Base-by-base conservation (phyloP, 208 protist species). In the Wallacemonas sp. region DNA sequence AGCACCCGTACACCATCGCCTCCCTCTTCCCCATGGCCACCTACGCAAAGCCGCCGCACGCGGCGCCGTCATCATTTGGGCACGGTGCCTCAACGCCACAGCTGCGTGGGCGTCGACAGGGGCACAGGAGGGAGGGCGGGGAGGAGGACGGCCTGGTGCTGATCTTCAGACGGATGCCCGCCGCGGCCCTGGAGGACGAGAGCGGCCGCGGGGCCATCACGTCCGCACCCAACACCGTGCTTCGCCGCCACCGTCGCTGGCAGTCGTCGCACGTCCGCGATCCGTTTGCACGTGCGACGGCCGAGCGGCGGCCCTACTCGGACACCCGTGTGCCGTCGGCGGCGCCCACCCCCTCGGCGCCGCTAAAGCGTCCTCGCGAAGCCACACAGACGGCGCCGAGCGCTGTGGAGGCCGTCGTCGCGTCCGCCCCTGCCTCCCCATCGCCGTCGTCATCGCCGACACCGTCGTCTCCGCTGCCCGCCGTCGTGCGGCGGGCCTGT, bases 1-100 rank as follows among this genome's bases (percentile, higher is more conserved):
- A 68, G 38, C 57, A 67, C 28, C 57, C 65, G 36, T 48, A 38
- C 42, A 65, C 38, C 14, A 57, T 54, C 4, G 44, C 8, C 41
- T 14, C 32, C 3, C 52, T 59, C 10, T 25, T 59, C 14, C 32
- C 52, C 3, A 10, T 4, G 16, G 32, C 31, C 3, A 29, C 32
- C 12, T 59, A 42, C 22, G 52, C 32, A 23, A 18, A n/a, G 16
- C 52, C 52, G 11, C 52, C 52, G 8, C 20, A 55, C 7, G 3
- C 48, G n/a, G 18, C 25, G 25, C 16, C 12, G 44, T 26, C 44
- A 26, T 25, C n/a, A 49, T 5, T 7, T 22, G n/a, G n/a, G n/a
- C n/a, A n/a, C n/a, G n/a, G n/a, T n/a, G n/a, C n/a, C n/a, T n/a
- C n/a, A n/a, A n/a, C n/a, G n/a, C n/a, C n/a, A n/a, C n/a, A n/a